Conservation (phyloP, 495 filamentous ascomycete species). For the Aspergillus sclerotioniger region DNA sequence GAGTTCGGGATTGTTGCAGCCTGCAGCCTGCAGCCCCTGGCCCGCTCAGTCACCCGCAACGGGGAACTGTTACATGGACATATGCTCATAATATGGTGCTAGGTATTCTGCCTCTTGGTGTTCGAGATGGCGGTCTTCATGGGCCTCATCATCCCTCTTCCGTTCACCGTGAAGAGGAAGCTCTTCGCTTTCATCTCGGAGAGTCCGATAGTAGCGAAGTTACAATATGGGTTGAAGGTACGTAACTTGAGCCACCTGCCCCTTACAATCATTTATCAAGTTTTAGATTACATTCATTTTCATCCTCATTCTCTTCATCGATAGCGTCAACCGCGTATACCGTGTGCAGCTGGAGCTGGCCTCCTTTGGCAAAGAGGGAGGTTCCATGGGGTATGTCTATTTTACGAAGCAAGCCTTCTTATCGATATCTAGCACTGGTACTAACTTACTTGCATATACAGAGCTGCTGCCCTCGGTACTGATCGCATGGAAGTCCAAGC, state of each 20-base stretch:
- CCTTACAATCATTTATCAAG: neutral
- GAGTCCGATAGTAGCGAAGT: constrained; percentile 74
- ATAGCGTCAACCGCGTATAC: constrained; percentile 98
- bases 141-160: constrained; percentile 86
- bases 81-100: constrained; percentile 14
- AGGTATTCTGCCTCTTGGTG: constrained; percentile 94
- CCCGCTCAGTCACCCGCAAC: neutral
- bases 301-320: constrained; percentile 95
- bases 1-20: constrained; percentile 11
- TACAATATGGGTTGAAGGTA: constrained; percentile 80
- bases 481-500: constrained; percentile 98
- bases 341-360: constrained; percentile 87
- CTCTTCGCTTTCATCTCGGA: constrained; percentile 93
- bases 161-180: constrained; percentile 80
- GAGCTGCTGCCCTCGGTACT: constrained; percentile 71
- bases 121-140: constrained; percentile 93
- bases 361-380: constrained; percentile 52
- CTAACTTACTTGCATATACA: constrained; percentile 33
- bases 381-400: constrained; percentile 41
- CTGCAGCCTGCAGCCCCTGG: constrained; percentile 12
- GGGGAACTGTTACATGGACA: neutral
- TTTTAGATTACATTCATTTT: constrained; percentile 96
- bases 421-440: constrained; percentile 4
- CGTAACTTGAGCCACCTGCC: constrained; percentile 5
- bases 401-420: neutral